Evolutionary conservation across 2,329 filamentous ascomycete species (phyloP), one percentile per base, ranked within the genome.

Genomic region (Colletotrichum chrysophilum): DNA sequence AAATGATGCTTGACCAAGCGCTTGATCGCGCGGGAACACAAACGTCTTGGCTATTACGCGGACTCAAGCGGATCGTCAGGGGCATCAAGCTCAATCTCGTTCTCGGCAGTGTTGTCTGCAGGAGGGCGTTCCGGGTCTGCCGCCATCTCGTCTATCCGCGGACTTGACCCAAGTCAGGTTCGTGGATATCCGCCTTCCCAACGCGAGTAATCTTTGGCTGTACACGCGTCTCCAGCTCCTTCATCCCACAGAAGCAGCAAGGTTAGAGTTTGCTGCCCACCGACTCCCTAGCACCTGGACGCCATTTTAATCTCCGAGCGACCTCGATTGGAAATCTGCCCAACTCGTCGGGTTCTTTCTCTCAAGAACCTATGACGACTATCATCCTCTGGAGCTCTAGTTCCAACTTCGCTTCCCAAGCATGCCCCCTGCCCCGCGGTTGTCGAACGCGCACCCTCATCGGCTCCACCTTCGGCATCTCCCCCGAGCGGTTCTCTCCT

Each of bases 221-320:
- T 48, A 48, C 43, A 61, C 58, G 58, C 58, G 58, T 61, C 58
- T 28, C n/a, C 58, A 7, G 58, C 12, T 61, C 14, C n/a, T 32
- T 1, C 3, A 2, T 61, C 4, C 26, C 5, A 18, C 8, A 13
- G n/a, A 21, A 7, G 4, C 38, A 30, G 2, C n/a, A 26, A 43
- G 26, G 38, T 66, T 61, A 61, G 5, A 32, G 26, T 61, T 61
- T 16, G 26, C 13, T 26, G 2, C 26, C 56, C 28, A 30, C 4
- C 30, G 13, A 32, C 21, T 24, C 2, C 21, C 21, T 7, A 24
- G 32, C 58, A 34, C 26, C 18, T n/a, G 9, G 26, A 30, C 58
- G 4, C 43, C 10, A n/a, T 30, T 43, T 52, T 16, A 30, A 14
- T 66, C 64, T 32, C 26, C 36, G 26, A 32, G 12, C 38, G 38